Evolutionary conservation across 2,329 filamentous ascomycete species (phyloP).

Genomic region (Thermochaetoides dissita): DNA sequence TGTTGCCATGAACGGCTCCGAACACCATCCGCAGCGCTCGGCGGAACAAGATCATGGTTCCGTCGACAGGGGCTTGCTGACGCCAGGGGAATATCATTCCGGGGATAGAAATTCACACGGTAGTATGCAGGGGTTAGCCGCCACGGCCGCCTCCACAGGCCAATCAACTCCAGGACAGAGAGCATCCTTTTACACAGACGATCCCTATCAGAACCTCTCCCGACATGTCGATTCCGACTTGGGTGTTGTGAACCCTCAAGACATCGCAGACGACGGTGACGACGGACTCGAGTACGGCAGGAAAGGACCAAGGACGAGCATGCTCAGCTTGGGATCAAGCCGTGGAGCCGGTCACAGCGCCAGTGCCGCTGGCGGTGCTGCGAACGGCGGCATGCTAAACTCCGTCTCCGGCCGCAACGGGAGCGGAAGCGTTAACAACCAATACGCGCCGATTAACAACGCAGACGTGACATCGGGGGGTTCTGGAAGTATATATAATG

Average conservation of each 20-base stretch:
- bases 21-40: conserved; percentile 22
- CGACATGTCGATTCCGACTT: conserved; percentile 34
- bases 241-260: conserved; percentile 58
- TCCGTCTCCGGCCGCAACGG: conserved; percentile 26
- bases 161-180: conserved; percentile 21
- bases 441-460: conserved; percentile 43
- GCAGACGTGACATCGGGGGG: conserved; percentile 3
- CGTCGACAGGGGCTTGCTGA: conserved; percentile 4
- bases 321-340: conserved; percentile 41
- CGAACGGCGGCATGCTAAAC: conserved; percentile 30
- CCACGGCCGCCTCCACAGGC: conserved; percentile 21
- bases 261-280: conserved; percentile 77
- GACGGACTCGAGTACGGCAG: conserved; percentile 54
- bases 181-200: conserved; percentile 42
- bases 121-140: conserved; percentile 26
- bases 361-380: conserved; percentile 33
- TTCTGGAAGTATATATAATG: conserved; percentile 1
- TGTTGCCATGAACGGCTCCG: conserved; percentile 50
- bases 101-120: conserved; percentile 29
- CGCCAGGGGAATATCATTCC: conserved; percentile 6
- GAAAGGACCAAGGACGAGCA: conserved; percentile 38
- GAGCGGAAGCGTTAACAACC: conserved; percentile 19
- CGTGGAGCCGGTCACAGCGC: conserved; percentile 16
- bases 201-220: conserved; percentile 51
- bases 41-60: conserved; percentile 10